Percentiles rank a stretch among this genome's conserved stretches.
phyloP scores from a whole-genome alignment of 192 early-diverging fungal species.

The Backusella parvicylindrica region DNA sequence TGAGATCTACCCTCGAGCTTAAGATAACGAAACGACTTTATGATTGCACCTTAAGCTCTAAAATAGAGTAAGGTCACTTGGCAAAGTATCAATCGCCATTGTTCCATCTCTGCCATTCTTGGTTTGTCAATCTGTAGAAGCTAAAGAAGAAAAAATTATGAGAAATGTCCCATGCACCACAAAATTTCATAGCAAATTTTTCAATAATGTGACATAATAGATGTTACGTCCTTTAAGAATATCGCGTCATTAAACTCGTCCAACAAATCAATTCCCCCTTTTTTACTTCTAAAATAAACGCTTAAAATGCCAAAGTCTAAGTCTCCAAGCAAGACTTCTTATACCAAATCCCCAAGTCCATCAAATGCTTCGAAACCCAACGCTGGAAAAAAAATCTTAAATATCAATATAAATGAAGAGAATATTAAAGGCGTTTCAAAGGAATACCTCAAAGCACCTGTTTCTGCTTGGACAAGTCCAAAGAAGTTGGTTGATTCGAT shows the following conservation, averaged over 20 bases:
- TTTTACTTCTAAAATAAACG: slow-evolving; percentile 7
- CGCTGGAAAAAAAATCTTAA: not conserved
- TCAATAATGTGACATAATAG: slow-evolving; percentile 2
- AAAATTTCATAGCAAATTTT: not conserved
- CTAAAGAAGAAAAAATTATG: not conserved
- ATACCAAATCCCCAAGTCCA: not conserved
- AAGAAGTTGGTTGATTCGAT: slow-evolving; percentile 6
- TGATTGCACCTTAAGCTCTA: slow-evolving; percentile 1
- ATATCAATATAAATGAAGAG: slow-evolving; percentile 1
- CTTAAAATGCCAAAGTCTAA: slow-evolving; percentile 3
- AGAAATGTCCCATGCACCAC: not conserved
- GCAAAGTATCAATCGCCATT: not conserved
- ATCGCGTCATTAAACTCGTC: not conserved
- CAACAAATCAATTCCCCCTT: not conserved
- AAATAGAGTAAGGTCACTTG: not conserved
- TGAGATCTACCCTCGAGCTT: slow-evolving; percentile 4
- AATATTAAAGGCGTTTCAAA: slow-evolving; percentile 2
- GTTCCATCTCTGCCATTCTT: not conserved
- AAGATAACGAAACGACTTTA: slow-evolving; percentile 3
- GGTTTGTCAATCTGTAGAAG: slow-evolving; percentile 6
- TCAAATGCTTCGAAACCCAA: not conserved
- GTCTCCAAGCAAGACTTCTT: slow-evolving; percentile 1
- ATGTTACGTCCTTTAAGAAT: not conserved
- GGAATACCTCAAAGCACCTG: slow-evolving; percentile 2
- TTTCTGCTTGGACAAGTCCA: slow-evolving; percentile 5